Percentiles rank a stretch among this genome's conserved stretches.
phyloP scores from a whole-genome alignment of 306 rosid species.

The Benincasa hispida region DNA sequence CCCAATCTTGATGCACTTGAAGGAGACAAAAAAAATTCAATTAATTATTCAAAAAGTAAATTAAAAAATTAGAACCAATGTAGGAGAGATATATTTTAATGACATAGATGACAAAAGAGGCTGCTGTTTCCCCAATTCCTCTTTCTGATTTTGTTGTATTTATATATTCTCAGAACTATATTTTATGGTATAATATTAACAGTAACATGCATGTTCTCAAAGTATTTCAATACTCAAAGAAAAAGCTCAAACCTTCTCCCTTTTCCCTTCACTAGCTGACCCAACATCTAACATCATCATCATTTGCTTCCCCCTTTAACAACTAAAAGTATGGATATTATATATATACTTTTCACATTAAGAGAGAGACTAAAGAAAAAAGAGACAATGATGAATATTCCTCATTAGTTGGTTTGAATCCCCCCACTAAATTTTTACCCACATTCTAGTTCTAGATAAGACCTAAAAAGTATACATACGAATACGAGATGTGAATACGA shows the following conservation, averaged over 20 bases:
- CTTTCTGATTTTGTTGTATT: not conserved
- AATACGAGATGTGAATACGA: too few relatives aligned
- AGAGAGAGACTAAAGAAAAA: not conserved
- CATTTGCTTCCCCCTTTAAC: slow-evolving; percentile 2
- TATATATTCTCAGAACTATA: not conserved
- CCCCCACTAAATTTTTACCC: not conserved
- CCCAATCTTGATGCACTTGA: not conserved
- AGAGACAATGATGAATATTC: not conserved
- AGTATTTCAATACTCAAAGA: not conserved
- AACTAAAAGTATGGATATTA: not conserved
- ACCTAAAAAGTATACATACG: too few relatives aligned
- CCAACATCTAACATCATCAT: slow-evolving; percentile 1
- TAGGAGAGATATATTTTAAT: not conserved
- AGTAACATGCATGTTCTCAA: not conserved
- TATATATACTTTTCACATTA: not conserved
- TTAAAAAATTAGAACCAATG: not conserved
- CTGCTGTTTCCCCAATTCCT: not conserved
- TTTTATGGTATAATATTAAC: not conserved
- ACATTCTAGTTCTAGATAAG: too few relatives aligned
- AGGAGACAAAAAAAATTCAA: not conserved
- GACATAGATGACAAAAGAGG: not conserved
- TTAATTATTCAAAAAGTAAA: not conserved
- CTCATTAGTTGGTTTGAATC: not conserved
- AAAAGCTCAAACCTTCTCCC: not conserved
- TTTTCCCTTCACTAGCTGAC: not conserved